These are phyloP conservation scores for Auricularia auricula-judae DNA, from an alignment of 768 basidiomycete genomes.

Conservation along the genomic window DNA sequence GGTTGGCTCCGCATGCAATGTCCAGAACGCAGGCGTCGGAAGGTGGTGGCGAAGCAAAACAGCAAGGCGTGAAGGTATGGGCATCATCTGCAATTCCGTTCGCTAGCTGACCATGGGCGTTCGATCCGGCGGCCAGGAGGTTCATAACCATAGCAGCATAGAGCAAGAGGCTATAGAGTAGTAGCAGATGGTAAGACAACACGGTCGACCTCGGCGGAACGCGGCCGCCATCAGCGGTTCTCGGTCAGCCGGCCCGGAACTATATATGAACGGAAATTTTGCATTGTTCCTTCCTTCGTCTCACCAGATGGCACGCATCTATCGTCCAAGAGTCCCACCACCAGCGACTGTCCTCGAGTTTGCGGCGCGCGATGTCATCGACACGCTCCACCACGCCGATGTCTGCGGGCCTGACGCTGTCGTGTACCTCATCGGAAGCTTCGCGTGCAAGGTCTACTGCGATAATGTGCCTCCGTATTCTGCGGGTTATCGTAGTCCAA, in stretches of 20 bases:
- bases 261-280: too few species aligned
- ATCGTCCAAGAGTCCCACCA: neutral
- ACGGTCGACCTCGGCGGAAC: too few species aligned
- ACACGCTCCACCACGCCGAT: neutral
- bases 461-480: neutral
- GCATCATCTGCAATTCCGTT: constrained; percentile 29
- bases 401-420: neutral
- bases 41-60: constrained; percentile 14
- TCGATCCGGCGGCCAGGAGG: constrained; percentile 31
- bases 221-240: too few species aligned
- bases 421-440: neutral
- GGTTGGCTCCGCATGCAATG: constrained; percentile 66
- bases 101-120: constrained; percentile 37
- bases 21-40: constrained; percentile 25
- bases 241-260: too few species aligned
- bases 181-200: too few species aligned
- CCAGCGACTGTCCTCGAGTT: neutral
- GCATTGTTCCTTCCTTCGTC: neutral
- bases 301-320: neutral
- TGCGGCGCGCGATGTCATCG: neutral
- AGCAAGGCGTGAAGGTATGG: constrained; percentile 27
- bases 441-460: neutral
- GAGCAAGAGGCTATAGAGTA: too few species aligned
- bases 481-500: neutral
- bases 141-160: neutral